Base-by-base conservation (phyloP, 192 early-diverging fungal genomes). In the Polychytrium aggregatum region DNA sequence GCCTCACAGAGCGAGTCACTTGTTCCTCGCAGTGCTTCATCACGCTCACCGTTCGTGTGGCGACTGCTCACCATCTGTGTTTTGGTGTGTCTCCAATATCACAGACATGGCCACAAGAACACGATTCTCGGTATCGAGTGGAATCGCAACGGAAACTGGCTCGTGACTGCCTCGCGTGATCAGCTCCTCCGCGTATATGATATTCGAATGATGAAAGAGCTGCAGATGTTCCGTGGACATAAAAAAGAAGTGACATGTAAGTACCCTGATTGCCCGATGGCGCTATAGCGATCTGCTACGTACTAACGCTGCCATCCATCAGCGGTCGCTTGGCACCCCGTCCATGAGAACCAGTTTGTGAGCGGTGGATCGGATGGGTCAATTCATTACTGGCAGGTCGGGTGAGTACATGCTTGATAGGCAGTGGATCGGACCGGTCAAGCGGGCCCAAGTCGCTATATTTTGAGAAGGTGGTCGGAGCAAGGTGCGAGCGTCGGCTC, bases 61-160 rank as follows among this genome's bases (percentile, higher is more conserved):
- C n/a, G n/a, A n/a, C n/a, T n/a, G n/a, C n/a, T n/a, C n/a, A n/a
- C n/a, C n/a, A n/a, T n/a, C n/a, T n/a, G n/a, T n/a, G n/a, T n/a
- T n/a, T n/a, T n/a, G n/a, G n/a, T n/a, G n/a, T n/a, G n/a, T n/a
- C n/a, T n/a, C n/a, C n/a, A n/a, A n/a, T n/a, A n/a, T n/a, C 16
- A 25, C 46, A 86, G 84, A 5, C 86, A 92, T 50, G 88, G 92
- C 0, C 90, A 97, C 61, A 92, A 94, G 56, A 93, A 93, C 60
- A 82, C 88, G 1, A 84, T 98, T 33, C 62, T 84, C n/a, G 78
- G 78, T 2, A 62, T 94, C 6, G 67, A 87, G 56, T 98, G 92
- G 93, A 98, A 98, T 62, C 78, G 78, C 36, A 98, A 98, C 67
- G 96, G 96, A 17, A 86, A 90, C 56, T 98, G 96, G 96, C 67